Conservation (phyloP, 768 basidiomycete genomes). For the Boletus coccyginus region DNA sequence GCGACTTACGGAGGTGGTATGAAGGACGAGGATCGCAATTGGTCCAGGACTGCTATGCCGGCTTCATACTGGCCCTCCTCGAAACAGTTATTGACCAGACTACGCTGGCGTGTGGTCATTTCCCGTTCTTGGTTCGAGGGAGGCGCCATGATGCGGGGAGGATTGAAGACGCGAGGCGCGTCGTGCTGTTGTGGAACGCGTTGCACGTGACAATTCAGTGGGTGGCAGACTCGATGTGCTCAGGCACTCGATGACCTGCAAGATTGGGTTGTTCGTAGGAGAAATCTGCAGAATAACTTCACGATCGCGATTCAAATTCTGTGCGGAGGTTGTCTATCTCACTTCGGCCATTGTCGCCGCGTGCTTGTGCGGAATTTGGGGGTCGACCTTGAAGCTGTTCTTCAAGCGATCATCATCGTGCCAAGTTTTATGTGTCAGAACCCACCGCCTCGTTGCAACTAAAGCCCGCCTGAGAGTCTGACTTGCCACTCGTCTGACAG, state of each 20-base stretch:
- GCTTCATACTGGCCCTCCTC: constrained; percentile 77
- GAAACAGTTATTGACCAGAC: constrained; percentile 67
- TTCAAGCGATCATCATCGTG: neutral
- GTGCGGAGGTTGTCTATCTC: neutral
- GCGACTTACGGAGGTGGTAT: constrained; percentile 56
- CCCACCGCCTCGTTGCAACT: constrained; percentile 18
- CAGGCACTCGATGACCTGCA: neutral
- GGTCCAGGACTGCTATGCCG: constrained; percentile 60
- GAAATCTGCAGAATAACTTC: neutral
- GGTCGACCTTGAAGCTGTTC: constrained; percentile 2
- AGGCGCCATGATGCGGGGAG: constrained; percentile 4
- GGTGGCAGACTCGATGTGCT: too few species aligned
- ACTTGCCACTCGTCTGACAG: too few species aligned
- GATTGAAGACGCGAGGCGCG: constrained; percentile 5
- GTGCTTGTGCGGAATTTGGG: constrained; percentile 4
- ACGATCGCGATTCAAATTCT: neutral
- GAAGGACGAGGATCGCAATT: constrained; percentile 55
- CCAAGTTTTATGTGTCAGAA: neutral
- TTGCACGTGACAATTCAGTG: constrained; percentile 20
- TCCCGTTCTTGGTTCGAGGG: constrained; percentile 35
- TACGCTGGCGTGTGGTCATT: constrained; percentile 47
- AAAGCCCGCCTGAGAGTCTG: neutral
- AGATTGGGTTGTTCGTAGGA: neutral
- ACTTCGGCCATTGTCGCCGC: neutral
- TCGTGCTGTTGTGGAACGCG: constrained; percentile 9